Conservation (phyloP, 2,329 filamentous ascomycete genomes). For the Fusarium oligoseptatum region DNA sequence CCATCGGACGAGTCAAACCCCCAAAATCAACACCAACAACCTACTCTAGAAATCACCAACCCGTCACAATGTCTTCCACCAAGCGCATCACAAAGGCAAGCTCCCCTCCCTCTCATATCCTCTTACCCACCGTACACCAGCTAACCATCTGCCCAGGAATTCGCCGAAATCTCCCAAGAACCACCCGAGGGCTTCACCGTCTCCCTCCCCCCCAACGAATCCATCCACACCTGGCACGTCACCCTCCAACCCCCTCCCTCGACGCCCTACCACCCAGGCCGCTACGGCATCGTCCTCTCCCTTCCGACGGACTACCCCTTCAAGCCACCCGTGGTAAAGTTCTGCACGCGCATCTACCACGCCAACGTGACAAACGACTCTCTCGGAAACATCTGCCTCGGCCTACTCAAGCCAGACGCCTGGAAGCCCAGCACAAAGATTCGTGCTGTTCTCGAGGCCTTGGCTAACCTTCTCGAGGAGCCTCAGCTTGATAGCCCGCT, state of each 20-base stretch:
- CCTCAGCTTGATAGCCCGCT: conserved; percentile 92
- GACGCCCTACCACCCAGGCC: conserved; percentile 72
- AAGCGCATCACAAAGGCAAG: conserved; percentile 61
- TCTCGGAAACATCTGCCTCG: conserved; percentile 87
- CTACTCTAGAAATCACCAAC: background rate
- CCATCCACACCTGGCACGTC: conserved; percentile 68
- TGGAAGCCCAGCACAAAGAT: conserved; percentile 93
- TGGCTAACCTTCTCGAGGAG: conserved; percentile 79
- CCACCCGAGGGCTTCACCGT: conserved; percentile 64
- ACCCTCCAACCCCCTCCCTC: conserved; percentile 59
- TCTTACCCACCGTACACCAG: background rate
- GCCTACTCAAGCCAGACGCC: conserved; percentile 84
- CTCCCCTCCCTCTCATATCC: background rate
- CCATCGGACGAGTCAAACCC: conserved; percentile 10
- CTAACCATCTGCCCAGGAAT: conserved; percentile 59
- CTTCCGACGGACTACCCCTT: conserved; percentile 90
- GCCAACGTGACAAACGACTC: conserved; percentile 93
- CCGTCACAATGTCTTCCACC: conserved; percentile 53
- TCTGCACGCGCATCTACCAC: conserved; percentile 94
- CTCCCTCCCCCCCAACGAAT: conserved; percentile 59
- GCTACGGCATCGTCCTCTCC: conserved; percentile 78
- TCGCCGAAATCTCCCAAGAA: conserved; percentile 61
- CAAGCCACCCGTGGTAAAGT: conserved; percentile 84
- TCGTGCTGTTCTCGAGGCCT: conserved; percentile 79
- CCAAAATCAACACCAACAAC: conserved; percentile 6